These are phyloP conservation scores for Saccharomycopsis crataegensis DNA, from an alignment of 1,139 yeast genomes.

Conservation along the genomic window DNA sequence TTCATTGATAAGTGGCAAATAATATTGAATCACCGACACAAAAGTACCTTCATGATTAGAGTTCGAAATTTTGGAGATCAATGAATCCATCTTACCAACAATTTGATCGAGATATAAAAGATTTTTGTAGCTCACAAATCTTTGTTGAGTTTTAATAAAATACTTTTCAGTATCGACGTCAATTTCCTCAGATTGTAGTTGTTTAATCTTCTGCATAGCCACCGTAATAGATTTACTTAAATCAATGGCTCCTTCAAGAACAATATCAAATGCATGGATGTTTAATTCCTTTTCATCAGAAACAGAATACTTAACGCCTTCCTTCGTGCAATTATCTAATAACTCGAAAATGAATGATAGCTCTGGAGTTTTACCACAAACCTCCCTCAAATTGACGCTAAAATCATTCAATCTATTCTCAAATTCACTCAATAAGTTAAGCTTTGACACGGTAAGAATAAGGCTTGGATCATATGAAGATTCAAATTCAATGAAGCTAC, in stretches of 20 bases:
- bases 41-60: conserved; percentile 32
- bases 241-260: conserved; percentile 43
- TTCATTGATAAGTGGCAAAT: conserved; percentile 50
- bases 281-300: background rate
- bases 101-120: conserved; percentile 31
- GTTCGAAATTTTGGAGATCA: conserved; percentile 27
- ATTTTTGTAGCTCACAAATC: conserved; percentile 34
- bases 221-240: conserved; percentile 58
- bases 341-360: conserved; percentile 42
- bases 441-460: conserved; percentile 22
- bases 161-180: conserved; percentile 56
- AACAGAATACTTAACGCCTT: conserved; percentile 3
- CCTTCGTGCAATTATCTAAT: conserved; percentile 34
- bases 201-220: conserved; percentile 53
- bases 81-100: conserved; percentile 27
- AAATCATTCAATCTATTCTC: conserved; percentile 20
- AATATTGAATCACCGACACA: conserved; percentile 31
- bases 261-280: conserved; percentile 29
- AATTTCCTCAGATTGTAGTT: conserved; percentile 31
- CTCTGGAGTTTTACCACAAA: conserved; percentile 29
- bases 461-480: conserved; percentile 17
- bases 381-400: conserved; percentile 22
- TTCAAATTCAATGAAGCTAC: conserved; percentile 14
- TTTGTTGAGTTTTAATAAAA: conserved; percentile 46
- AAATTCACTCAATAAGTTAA: conserved; percentile 25